Evolutionary conservation across 371 early-diverging fungal species (phyloP), one percentile per base, ranked within the genome.

Genomic region (Syncephalastrum contaminatum): DNA sequence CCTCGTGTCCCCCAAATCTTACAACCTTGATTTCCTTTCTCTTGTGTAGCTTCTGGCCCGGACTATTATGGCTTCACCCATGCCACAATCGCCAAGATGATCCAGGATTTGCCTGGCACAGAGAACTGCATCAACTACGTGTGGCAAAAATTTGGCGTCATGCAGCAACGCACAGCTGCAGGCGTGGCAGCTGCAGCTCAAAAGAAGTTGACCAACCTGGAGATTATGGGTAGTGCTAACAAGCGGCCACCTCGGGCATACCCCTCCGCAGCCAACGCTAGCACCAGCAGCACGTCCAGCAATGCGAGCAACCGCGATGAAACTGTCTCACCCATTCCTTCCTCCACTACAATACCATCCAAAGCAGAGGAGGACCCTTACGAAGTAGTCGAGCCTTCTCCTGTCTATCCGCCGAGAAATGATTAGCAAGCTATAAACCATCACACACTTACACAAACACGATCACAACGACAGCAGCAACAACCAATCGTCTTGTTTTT

Each of bases 21-120:
- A 30, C 36, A 30, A 30, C 12, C 12, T 12, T 30, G 36, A 10
- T 30, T 30, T 30, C 10, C 40, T 30, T 43, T 14, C 2, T 19
- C 13, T 40, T 43, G 19, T 36, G 25, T 51, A 72, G 90, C 89
- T 4, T 90, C 90, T 1, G 96, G 96, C 4, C 94, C 95, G 0
- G 96, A 96, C 53, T 93, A 88, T 58, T 95, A 88, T 77, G 96
- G 95, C 0, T 88, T 94, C 57, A 84, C 94, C 40, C 88, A 92
- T 50, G 89, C 93, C 3, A 90, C 91, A 0, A 88, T 96, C 53
- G 84, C 88, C 19, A 90, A 88, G 63, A 84, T 92, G 83, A 91
- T 96, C 25, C 95, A 96, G 70, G 93, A 91, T 49, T 66, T 96
- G 22, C 92, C 91, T 0, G 79, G 84, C 36, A 87, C 88, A 0